Evolutionary conservation across 192 early-diverging fungal genomes (phyloP), one percentile per base, ranked within the genome.

Genomic region (Kickxella alabastrina): DNA sequence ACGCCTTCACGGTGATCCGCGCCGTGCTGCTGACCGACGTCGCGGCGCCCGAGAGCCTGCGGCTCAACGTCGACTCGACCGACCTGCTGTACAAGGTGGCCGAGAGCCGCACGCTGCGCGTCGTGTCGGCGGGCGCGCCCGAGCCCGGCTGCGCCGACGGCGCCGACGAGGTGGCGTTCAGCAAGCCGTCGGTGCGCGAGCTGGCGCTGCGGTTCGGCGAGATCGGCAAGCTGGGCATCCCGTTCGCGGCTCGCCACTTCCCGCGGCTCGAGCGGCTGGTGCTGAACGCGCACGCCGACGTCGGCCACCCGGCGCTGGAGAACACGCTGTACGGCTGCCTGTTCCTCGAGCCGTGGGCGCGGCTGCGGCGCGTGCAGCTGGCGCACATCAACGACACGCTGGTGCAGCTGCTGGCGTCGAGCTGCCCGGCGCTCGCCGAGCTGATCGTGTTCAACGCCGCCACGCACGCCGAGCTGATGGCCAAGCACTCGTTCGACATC

Each of bases 251-350:
- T n/a, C 64, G 71, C 18, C 71, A 75, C 44, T 75, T 75, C 26
- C 71, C 64, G 6, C 58, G 47, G 38, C 52, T 75, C 10, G 59
- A 66, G 49, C 50, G 64, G 10, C 64, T 75, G 18, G 64, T 67
- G 18, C 71, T 75, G 38, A 67, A 57, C 34, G 54, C 64, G 4
- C 50, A 63, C 40, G 39, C 64, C 17, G 71, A 75, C 38, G 59
- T 75, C 39, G 71, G 71, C 6, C 60, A 62, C 29, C 71, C 71
- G 23, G 67, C 71, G 49, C 56, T 75, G 21, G 71, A 75, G 22
- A 75, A 75, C 64, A 75, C 71, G 51, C 49, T 75, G 26, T 75
- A 75, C 40, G 71, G 71, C 3, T 75, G 71, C 52, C 62, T 75
- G 71, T 75, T 75, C 21, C 64, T 75, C 2, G 71, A 67, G 52